phyloP scores from a whole-genome alignment of 2,329 filamentous ascomycete species.

The Apiospora koreana region DNA sequence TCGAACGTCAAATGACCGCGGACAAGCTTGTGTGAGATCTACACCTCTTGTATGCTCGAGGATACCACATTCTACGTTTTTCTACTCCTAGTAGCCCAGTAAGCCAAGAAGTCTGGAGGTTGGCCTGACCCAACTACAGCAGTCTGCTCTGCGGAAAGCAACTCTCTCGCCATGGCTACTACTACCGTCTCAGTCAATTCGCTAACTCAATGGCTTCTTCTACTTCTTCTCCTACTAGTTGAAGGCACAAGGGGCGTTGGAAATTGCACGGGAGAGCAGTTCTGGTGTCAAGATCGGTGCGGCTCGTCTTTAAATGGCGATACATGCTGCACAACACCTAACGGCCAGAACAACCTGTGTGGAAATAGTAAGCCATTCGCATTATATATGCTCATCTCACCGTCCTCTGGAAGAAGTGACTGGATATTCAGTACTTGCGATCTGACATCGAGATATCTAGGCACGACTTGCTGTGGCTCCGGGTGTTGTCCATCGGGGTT shows the following conservation, averaged over 20 bases:
- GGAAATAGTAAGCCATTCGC: not conserved
- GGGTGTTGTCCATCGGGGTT: not conserved
- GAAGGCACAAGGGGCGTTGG: not conserved
- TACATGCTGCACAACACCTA: not conserved
- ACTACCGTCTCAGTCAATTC: not conserved
- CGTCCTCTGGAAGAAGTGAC: not conserved
- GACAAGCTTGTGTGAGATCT: not conserved
- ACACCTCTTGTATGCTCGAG: not conserved
- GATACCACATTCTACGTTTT: not conserved
- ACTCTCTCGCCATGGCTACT: not conserved
- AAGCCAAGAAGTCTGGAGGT: not conserved
- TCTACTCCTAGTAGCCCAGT: not conserved
- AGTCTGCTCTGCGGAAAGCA: not conserved
- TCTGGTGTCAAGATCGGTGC: constrained; percentile 5
- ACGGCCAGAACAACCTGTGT: not conserved
- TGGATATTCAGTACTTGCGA: not conserved
- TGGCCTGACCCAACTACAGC: not conserved
- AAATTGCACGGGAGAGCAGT: not conserved
- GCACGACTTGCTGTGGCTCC: not conserved
- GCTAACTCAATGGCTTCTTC: not conserved
- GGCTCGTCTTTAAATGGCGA: not conserved
- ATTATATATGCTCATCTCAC: not conserved
- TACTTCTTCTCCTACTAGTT: not conserved
- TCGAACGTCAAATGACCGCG: not conserved
- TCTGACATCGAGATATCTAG: not conserved